Evolutionary conservation across 1,284 basidiomycete genomes (phyloP).

Genomic region (Stereum hirsutum): DNA sequence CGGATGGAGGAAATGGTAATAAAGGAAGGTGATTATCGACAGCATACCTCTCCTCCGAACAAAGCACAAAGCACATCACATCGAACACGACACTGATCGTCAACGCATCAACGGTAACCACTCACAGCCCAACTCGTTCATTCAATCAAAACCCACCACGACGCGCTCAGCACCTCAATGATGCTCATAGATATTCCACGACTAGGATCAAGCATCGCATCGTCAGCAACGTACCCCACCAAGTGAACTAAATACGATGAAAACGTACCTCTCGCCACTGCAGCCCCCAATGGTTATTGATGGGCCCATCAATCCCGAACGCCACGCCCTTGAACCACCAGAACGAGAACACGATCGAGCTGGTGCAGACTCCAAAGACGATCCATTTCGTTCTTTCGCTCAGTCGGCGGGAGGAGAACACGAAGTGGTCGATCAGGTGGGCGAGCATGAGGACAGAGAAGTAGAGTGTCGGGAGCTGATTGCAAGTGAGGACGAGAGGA

Average conservation of each 20-base stretch:
- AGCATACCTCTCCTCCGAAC: too few relatives aligned
- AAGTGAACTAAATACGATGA: not conserved
- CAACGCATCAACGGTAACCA: too few relatives aligned
- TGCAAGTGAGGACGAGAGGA: not conserved
- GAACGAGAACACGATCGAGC: slow-evolving; percentile 68
- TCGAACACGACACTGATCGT: too few relatives aligned
- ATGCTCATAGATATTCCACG: slow-evolving; percentile 32
- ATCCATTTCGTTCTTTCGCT: slow-evolving; percentile 59
- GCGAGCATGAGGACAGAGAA: slow-evolving; percentile 91
- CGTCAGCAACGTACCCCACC: slow-evolving; percentile 4
- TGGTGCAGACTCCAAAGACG: slow-evolving; percentile 55
- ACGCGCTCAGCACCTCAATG: not conserved
- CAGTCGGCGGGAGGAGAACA: slow-evolving; percentile 70
- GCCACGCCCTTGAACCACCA: slow-evolving; percentile 92
- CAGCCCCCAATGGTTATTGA: slow-evolving; percentile 73
- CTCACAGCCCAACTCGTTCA: too few relatives aligned
- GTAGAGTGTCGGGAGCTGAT: slow-evolving; percentile 86
- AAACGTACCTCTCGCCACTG: slow-evolving; percentile 69
- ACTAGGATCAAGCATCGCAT: slow-evolving; percentile 14
- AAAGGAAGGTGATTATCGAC: too few relatives aligned
- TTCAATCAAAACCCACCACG: too few relatives aligned
- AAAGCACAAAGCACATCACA: too few relatives aligned
- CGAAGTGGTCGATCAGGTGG: slow-evolving; percentile 87
- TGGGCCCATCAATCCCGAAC: slow-evolving; percentile 83
- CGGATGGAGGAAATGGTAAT: too few relatives aligned